These are phyloP conservation scores for Neltuma alba DNA, from an alignment of 306 rosid genomes.

Conservation along the genomic window DNA sequence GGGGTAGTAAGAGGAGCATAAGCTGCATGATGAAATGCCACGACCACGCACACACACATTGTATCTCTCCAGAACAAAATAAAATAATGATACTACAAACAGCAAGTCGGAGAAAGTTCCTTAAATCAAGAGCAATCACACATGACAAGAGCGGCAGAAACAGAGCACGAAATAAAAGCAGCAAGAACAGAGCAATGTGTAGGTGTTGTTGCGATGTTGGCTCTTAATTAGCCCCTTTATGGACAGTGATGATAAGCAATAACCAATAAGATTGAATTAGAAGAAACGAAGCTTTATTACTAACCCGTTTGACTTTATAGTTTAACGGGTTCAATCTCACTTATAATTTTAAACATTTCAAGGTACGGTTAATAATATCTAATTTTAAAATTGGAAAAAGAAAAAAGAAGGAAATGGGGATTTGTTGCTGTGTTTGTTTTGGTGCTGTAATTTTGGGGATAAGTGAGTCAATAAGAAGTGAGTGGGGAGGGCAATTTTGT, in stretches of 20 bases:
- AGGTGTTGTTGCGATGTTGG: neutral
- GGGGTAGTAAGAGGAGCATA: slow-evolving; percentile 36
- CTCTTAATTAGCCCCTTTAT: slow-evolving; percentile 52
- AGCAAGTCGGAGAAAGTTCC: slow-evolving; percentile 33
- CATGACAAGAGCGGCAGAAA: slow-evolving; percentile 20
- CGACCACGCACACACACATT: slow-evolving; percentile 35
- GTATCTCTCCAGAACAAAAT: slow-evolving; percentile 1
- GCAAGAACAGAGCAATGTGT: neutral
- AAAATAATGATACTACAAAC: neutral
- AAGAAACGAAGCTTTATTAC: too few species aligned
- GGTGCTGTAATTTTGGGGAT: too few species aligned
- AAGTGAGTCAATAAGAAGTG: too few species aligned
- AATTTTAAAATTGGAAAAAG: too few species aligned
- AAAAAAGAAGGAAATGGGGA: too few species aligned
- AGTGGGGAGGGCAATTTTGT: neutral
- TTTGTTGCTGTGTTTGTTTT: too few species aligned
- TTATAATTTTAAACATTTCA: too few species aligned
- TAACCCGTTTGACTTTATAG: too few species aligned
- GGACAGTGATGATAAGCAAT: neutral
- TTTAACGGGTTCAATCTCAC: too few species aligned
- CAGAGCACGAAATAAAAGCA: slow-evolving; percentile 16
- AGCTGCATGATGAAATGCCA: slow-evolving; percentile 51
- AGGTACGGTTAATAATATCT: too few species aligned
- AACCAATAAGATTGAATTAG: neutral
- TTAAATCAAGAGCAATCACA: slow-evolving; percentile 43